phyloP scores from a whole-genome alignment of 495 filamentous ascomycete species.

The Trypethelium eluteriae region DNA sequence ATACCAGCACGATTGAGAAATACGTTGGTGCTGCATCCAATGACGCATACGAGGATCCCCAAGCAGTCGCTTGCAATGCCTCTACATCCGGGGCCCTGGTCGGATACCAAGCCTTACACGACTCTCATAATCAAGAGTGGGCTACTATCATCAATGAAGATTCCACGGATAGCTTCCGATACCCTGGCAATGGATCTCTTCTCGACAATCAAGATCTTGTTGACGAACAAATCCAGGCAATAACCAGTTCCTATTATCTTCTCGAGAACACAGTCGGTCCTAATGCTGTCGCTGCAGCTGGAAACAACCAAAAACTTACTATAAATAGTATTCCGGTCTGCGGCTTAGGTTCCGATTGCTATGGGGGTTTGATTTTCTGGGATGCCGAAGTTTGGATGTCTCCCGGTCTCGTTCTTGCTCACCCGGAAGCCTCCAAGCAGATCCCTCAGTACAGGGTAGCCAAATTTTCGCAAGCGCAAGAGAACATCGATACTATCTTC shows the following conservation, averaged over 20 bases:
- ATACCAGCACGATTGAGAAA: conserved; percentile 48
- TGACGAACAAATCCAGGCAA: conserved; percentile 54
- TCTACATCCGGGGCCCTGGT: conserved; percentile 36
- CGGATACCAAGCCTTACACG: conserved; percentile 45
- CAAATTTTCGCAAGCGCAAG: conserved; percentile 46
- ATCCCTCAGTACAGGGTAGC: conserved; percentile 53
- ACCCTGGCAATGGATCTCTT: conserved; percentile 51
- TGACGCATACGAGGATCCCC: conserved; percentile 51
- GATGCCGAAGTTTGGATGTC: conserved; percentile 62
- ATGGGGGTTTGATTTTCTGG: conserved; percentile 46
- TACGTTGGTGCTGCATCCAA: conserved; percentile 55
- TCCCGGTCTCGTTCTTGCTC: conserved; percentile 52
- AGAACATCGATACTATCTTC: conserved; percentile 31
- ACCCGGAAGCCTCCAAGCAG: conserved; percentile 49
- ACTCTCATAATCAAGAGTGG: conserved; percentile 50
- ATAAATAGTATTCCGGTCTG: conserved; percentile 54
- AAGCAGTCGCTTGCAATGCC: conserved; percentile 44
- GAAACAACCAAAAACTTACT: conserved; percentile 37
- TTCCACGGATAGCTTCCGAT: conserved; percentile 55
- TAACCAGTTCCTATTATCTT: conserved; percentile 62
- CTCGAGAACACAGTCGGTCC: conserved; percentile 56
- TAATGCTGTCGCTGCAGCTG: conserved; percentile 38
- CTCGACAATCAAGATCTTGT: conserved; percentile 52
- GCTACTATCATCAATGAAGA: conserved; percentile 43
- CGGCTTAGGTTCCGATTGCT: conserved; percentile 55